Conservation (phyloP, 352 stramenopile species). For the Phytophthora tentaculata region DNA sequence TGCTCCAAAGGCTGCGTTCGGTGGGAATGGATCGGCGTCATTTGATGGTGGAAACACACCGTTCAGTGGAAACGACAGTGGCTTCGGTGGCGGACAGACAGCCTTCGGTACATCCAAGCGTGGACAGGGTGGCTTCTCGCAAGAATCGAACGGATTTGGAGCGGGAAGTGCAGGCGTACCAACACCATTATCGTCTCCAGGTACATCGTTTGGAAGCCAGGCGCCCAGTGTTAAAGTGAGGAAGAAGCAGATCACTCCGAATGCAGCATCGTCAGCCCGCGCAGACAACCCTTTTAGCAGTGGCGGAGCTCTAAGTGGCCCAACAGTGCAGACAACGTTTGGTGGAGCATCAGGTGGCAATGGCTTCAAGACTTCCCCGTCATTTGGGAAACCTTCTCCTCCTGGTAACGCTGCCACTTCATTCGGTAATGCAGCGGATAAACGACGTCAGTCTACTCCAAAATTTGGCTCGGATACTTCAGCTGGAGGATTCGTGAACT, state of each 20-base stretch:
- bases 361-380: slow-evolving; percentile 14
- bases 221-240: slow-evolving; percentile 19
- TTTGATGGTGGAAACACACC: slow-evolving; percentile 16
- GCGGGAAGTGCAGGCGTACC: slow-evolving; percentile 8
- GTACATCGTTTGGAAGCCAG: slow-evolving; percentile 43
- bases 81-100: slow-evolving; percentile 23
- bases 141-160: slow-evolving; percentile 26
- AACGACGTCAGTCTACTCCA: slow-evolving; percentile 23
- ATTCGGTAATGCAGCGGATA: slow-evolving; percentile 30
- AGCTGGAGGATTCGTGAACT: slow-evolving; percentile 21
- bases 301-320: neutral
- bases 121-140: slow-evolving; percentile 17
- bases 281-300: slow-evolving; percentile 38
- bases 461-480: slow-evolving; percentile 27
- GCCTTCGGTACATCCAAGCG: slow-evolving; percentile 25
- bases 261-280: slow-evolving; percentile 5
- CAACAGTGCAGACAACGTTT: slow-evolving; percentile 35
- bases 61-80: slow-evolving; percentile 24
- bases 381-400: slow-evolving; percentile 26
- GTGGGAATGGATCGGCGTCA: slow-evolving; percentile 11
- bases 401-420: slow-evolving; percentile 11
- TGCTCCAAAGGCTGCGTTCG: slow-evolving; percentile 20
- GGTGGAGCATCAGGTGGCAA: slow-evolving; percentile 17
- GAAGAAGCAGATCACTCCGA: slow-evolving; percentile 36
- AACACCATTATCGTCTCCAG: slow-evolving; percentile 26